phyloP scores from a whole-genome alignment of 2,329 filamentous ascomycete species.

The Biscogniauxia sp. region DNA sequence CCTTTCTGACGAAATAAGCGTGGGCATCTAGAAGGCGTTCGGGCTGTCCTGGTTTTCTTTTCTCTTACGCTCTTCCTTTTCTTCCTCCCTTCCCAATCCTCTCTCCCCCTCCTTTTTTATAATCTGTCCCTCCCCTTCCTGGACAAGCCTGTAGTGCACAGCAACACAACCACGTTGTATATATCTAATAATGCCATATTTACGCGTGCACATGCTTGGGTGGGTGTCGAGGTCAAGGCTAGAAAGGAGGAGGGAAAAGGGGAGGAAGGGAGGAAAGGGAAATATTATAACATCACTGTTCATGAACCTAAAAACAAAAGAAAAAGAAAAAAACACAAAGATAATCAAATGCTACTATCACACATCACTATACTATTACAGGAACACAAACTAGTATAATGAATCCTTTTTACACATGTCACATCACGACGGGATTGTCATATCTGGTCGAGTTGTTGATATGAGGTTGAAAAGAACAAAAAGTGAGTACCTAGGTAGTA shows the following conservation, averaged over 20 bases:
- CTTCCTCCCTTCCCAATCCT: background rate
- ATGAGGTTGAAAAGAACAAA: no score
- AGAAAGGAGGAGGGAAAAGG: background rate
- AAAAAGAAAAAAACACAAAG: background rate
- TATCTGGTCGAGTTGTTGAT: no score
- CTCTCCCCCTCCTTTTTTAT: background rate
- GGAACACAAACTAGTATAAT: no score
- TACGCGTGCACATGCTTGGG: background rate
- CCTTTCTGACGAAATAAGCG: background rate
- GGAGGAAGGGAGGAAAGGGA: no score
- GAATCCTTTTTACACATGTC: no score
- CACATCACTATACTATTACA: background rate
- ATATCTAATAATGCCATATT: background rate
- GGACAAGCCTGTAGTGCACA: background rate
- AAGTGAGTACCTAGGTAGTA: no score
- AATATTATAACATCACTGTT: background rate
- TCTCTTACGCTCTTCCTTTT: background rate
- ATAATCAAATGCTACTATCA: background rate
- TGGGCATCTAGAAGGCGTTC: conserved; percentile 15
- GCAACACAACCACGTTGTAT: background rate
- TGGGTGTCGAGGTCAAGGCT: background rate
- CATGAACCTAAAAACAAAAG: background rate
- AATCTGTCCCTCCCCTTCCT: no score
- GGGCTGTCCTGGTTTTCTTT: background rate
- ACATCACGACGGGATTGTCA: no score